Evolutionary conservation across 1,139 yeast genomes (phyloP).

Genomic region (Suhomyces bribrorum): DNA sequence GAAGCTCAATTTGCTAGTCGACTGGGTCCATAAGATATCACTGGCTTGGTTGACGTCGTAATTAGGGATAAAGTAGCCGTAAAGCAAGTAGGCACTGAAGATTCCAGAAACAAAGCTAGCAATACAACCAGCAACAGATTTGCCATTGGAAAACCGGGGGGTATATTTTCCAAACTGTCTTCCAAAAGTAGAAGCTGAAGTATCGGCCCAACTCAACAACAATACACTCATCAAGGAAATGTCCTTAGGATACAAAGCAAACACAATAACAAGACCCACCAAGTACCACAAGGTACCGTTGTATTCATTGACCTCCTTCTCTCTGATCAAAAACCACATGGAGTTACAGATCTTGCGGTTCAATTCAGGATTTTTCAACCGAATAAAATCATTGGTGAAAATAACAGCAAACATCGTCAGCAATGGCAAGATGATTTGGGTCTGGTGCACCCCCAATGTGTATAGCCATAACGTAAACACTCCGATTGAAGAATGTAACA

Average conservation of each 20-base stretch:
- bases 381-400: conserved; percentile 63
- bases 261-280: conserved; percentile 73
- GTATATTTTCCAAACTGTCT: conserved; percentile 81
- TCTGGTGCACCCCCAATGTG: conserved; percentile 57
- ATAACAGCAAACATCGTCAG: conserved; percentile 54
- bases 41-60: conserved; percentile 51
- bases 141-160: conserved; percentile 69
- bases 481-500: conserved; percentile 86
- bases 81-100: conserved; percentile 61
- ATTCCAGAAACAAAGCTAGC: conserved; percentile 85
- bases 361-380: conserved; percentile 61
- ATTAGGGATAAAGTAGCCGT: conserved; percentile 69
- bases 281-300: conserved; percentile 89
- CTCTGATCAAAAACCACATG: conserved; percentile 83
- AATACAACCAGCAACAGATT: conserved; percentile 83
- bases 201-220: conserved; percentile 93
- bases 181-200: conserved; percentile 94
- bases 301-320: conserved; percentile 63
- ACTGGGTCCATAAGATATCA: conserved; percentile 64
- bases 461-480: conserved; percentile 73
- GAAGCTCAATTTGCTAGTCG: conserved; percentile 56
- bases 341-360: conserved; percentile 64
- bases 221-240: conserved; percentile 73
- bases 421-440: conserved; percentile 61
- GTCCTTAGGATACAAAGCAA: conserved; percentile 74